A percentile compares a stretch with the other conserved stretches of the same genome.
Evolutionary conservation across 306 rosid genomes (phyloP).

Genomic region (Gastrolobium villosum): DNA sequence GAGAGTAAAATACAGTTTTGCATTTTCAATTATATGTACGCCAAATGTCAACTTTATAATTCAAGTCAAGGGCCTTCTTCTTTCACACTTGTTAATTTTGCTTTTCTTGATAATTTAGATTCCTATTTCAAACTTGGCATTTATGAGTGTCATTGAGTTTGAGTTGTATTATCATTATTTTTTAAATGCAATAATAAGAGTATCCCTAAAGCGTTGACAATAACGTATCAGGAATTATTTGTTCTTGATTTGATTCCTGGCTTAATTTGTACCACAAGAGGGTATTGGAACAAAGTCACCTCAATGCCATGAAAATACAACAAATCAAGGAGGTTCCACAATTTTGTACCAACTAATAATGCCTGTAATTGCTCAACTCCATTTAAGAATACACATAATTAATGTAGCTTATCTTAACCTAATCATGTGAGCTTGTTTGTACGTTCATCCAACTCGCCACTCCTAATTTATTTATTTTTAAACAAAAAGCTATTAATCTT

Average conservation of each 20-base stretch:
- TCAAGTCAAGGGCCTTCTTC: conserved; percentile 6
- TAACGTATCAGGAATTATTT: conserved; percentile 1
- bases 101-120: background rate
- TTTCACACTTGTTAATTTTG: background rate
- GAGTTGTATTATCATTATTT: background rate
- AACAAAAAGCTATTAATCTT: background rate
- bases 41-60: conserved; percentile 30
- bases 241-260: conserved; percentile 41
- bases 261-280: conserved; percentile 7
- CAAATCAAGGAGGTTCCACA: conserved; percentile 29
- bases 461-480: background rate
- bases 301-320: conserved; percentile 1
- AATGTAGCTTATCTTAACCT: conserved; percentile 9
- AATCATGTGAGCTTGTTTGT: conserved; percentile 49
- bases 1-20: background rate
- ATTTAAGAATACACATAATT: conserved; percentile 32
- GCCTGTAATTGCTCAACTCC: background rate
- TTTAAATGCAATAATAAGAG: background rate
- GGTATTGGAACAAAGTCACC: background rate
- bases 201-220: conserved; percentile 22
- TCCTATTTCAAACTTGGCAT: background rate
- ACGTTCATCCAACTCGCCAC: conserved; percentile 38
- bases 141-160: conserved; percentile 6
- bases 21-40: background rate
- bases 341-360: conserved; percentile 35